A percentile compares a stretch with the other conserved stretches of the same genome.
Conservation (phyloP, 768 basidiomycete genomes). For the Cyclocybe aegerita region DNA sequence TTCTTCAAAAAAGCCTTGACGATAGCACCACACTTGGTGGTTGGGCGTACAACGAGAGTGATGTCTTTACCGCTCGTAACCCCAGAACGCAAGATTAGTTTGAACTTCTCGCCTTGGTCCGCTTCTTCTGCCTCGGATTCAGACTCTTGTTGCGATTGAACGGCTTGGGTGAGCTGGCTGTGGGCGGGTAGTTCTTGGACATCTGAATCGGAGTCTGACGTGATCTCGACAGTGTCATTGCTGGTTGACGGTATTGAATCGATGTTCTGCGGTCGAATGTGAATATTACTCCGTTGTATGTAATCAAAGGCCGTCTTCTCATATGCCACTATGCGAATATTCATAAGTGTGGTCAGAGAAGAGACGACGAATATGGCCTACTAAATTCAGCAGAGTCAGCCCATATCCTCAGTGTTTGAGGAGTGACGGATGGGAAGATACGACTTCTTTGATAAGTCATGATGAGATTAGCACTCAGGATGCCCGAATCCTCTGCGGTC, state of each 20-base stretch:
- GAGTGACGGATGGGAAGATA: slow-evolving; percentile 69
- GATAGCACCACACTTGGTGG: slow-evolving; percentile 75
- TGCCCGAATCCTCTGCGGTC: slow-evolving; percentile 57
- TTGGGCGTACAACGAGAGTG: slow-evolving; percentile 66
- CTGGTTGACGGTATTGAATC: slow-evolving; percentile 10
- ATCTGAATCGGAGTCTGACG: slow-evolving; percentile 25
- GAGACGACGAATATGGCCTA: slow-evolving; percentile 26
- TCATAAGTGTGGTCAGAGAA: background rate
- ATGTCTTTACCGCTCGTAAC: slow-evolving; percentile 49
- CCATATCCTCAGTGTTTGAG: slow-evolving; percentile 66
- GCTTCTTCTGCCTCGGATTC: slow-evolving; percentile 36
- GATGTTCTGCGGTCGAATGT: slow-evolving; percentile 6
- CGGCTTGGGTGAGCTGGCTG: slow-evolving; percentile 7
- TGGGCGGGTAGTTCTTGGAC: slow-evolving; percentile 1
- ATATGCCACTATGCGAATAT: slow-evolving; percentile 54
- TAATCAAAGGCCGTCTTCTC: slow-evolving; percentile 64
- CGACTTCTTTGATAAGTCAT: slow-evolving; percentile 62
- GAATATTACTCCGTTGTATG: slow-evolving; percentile 38
- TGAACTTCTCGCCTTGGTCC: slow-evolving; percentile 51
- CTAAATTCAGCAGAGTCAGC: slow-evolving; percentile 60
- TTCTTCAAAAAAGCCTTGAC: slow-evolving; percentile 74
- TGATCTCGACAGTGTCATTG: slow-evolving; percentile 20
- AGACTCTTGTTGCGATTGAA: slow-evolving; percentile 26
- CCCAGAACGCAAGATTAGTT: slow-evolving; percentile 62
- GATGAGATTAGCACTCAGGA: slow-evolving; percentile 52